Evolutionary conservation across 495 filamentous ascomycete species (phyloP).

Genomic region (Corynascus novoguineensis): DNA sequence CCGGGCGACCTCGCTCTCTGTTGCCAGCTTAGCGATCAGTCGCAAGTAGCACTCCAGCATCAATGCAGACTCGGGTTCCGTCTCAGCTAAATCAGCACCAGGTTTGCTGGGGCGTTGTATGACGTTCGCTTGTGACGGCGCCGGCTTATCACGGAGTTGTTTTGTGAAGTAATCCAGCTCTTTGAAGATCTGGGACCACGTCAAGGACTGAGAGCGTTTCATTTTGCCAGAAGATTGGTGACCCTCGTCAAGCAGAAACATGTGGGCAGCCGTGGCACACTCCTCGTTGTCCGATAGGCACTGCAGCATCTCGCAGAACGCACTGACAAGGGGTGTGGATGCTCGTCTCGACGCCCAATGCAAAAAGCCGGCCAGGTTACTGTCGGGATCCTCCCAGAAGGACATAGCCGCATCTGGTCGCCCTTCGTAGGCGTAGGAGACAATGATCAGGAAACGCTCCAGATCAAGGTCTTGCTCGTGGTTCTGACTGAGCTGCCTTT

Average conservation of each 20-base stretch:
- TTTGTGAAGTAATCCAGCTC: constrained; percentile 72
- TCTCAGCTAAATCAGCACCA: constrained; percentile 47
- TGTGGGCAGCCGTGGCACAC: constrained; percentile 74
- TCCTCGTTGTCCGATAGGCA: constrained; percentile 74
- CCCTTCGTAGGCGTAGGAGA: constrained; percentile 83
- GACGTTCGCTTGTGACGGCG: constrained; percentile 47
- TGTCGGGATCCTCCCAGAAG: constrained; percentile 85
- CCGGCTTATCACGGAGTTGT: constrained; percentile 60
- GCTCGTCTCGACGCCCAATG: constrained; percentile 91
- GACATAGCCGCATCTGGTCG: constrained; percentile 73
- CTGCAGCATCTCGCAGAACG: constrained; percentile 92
- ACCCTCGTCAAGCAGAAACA: constrained; percentile 83
- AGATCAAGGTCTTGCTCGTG: constrained; percentile 74
- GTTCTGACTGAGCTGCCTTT: constrained; percentile 63
- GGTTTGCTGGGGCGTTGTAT: constrained; percentile 53
- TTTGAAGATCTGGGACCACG: constrained; percentile 87
- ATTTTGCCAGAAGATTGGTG: constrained; percentile 66
- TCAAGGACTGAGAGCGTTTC: constrained; percentile 71
- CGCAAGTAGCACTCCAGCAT: constrained; percentile 93
- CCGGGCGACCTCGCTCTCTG: constrained; percentile 61
- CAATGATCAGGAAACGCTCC: constrained; percentile 86
- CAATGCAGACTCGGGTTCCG: constrained; percentile 80
- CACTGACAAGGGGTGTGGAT: constrained; percentile 86
- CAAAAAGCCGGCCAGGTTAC: constrained; percentile 86
- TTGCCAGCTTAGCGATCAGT: constrained; percentile 71